phyloP scores from a whole-genome alignment of 352 stramenopile genomes.

The Plasmopara viticola region DNA sequence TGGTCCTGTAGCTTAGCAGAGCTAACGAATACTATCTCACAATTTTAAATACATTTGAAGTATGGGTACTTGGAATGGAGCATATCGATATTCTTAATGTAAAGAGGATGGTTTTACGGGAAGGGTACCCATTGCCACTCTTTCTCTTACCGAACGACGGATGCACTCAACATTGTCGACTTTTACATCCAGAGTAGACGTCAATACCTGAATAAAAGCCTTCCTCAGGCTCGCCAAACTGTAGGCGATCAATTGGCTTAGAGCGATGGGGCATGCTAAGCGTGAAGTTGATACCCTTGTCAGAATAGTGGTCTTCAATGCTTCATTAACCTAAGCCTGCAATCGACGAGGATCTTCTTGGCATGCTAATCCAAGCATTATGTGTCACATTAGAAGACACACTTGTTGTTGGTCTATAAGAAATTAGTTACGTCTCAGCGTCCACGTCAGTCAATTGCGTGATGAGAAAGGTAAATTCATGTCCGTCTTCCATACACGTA shows the following conservation, averaged over 20 bases:
- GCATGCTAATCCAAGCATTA: not conserved
- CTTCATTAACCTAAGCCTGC: slow-evolving; percentile 4
- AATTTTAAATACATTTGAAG: not conserved
- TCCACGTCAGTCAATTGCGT: too few relatives aligned
- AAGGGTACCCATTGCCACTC: too few relatives aligned
- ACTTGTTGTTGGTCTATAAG: too few relatives aligned
- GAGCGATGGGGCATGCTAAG: not conserved
- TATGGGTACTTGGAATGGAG: not conserved
- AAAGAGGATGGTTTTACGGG: not conserved
- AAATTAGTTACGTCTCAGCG: too few relatives aligned
- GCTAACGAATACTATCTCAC: not conserved
- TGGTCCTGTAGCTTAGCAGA: not conserved
- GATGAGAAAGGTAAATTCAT: too few relatives aligned
- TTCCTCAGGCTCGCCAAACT: slow-evolving; percentile 6
- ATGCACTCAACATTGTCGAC: slow-evolving; percentile 1
- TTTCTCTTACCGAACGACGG: not conserved
- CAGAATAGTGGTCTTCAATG: slow-evolving; percentile 2
- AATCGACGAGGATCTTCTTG: slow-evolving; percentile 9
- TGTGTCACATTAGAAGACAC: slow-evolving; percentile 4
- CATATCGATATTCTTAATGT: slow-evolving; percentile 1
- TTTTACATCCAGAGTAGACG: slow-evolving; percentile 3
- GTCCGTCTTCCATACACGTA: too few relatives aligned
- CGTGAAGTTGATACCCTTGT: slow-evolving; percentile 6
- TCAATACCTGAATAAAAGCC: slow-evolving; percentile 6
- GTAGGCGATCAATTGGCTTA: slow-evolving; percentile 8